Evolutionary conservation across 208 protist species (phyloP), one percentile per base, ranked within the genome.

Genomic region (Trypanosoma boissoni): DNA sequence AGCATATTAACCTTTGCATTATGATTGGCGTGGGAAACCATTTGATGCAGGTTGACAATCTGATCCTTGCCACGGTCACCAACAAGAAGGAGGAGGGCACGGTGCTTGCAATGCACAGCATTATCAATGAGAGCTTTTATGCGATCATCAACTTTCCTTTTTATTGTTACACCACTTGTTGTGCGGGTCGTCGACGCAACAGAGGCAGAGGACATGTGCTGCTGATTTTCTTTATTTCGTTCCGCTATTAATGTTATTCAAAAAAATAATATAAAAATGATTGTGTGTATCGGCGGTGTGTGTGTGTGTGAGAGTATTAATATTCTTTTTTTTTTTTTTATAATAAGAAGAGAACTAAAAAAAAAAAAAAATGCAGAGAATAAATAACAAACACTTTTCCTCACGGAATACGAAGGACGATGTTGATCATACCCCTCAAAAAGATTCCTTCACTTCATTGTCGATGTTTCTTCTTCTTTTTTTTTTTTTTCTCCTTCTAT

Each of bases 31-130:
- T 99, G 98, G 9, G 95, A 97, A 32, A 99, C 81, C 80, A 99
- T 99, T 68, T 98, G 97, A 72, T 99, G 98, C 10, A 99, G 78
- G 68, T 99, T 99, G 1, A 99, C 96, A 34, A 98, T 86, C 76
- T 99, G 98, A 46, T 99, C 96, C 56, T 95, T 94, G 4, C 88
- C 98, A 8, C 91, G 80, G 69, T 99, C 97, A 57, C 99, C 99
- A 8, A 99, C 92, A n/a, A 99, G 81, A 1, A 99, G 86, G 49
- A 99, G 87, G 1, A 99, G 78, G 1, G 90, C 92, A 45, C 99
- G 88, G 69, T 99, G 98, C 56, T 96, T 84, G 4, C 68, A 68
- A 53, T 91, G 77, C 23, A 98, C 96, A n/a, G 96, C 86, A 70
- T 98, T 98, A 65, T 99, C 97, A 61, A 99, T 96, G 16, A 99